Base-by-base conservation (phyloP, 2,329 filamentous ascomycete species). In the Exophiala viscosa region DNA sequence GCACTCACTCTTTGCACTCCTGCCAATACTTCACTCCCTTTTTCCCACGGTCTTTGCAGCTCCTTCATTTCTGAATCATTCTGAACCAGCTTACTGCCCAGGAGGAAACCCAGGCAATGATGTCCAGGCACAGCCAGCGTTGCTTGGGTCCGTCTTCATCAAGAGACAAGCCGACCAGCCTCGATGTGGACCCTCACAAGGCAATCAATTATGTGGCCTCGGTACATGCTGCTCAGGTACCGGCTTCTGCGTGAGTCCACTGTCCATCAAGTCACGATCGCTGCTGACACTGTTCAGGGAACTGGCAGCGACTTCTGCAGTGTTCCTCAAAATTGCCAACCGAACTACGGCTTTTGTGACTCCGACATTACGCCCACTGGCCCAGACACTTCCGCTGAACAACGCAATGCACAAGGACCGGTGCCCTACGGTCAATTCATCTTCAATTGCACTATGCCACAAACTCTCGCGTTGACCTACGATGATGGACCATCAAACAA, bases 401-500 rank as follows among this genome's bases (percentile, higher is more conserved):
- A 48, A 28, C 55, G 57, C 18, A 13, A n/a, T 13, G 20, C 46
- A 13, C 34, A 20, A 17, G 55, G 56, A 33, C 32, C 34, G 2
- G 53, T 68, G 13, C 61, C 66, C 10, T 59, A 64, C 50, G 80
- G 79, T 31, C 73, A 72, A 2, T 65, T 82, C 32, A 65, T 72
- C 52, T 62, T 62, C 28, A 61, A 63, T 33, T 76, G 74, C 58
- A 65, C 61, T 35, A 71, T 72, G n/a, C 71, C 76, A 2, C 81
- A 83, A 47, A 80, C 80, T 9, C 76, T 87, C 60, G 84, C 84
- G 14, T 66, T 87, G 50, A 87, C 84, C 1, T 87, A 80, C 60
- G 84, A 87, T 60, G 84, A 87, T 64, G 84, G 84, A 1, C 84
- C 84, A 17, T 80, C 79, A 58, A 67, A 74, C 15, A 85, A 82